These are phyloP conservation scores for Linnemannia exigua DNA, from an alignment of 192 early-diverging fungal genomes.

Conservation along the genomic window DNA sequence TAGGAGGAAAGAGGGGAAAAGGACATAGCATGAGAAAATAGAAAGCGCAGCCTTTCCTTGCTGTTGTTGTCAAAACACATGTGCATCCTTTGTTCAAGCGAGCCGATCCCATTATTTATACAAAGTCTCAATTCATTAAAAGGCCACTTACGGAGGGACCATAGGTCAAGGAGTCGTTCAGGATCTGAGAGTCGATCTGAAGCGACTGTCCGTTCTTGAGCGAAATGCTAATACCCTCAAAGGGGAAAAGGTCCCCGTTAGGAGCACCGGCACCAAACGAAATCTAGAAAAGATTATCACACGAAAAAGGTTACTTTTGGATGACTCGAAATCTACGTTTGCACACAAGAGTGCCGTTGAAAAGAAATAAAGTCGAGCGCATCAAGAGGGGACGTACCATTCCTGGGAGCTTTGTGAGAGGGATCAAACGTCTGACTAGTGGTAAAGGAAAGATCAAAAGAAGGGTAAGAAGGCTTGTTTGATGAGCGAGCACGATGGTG, in stretches of 20 bases:
- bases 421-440: conserved; percentile 53
- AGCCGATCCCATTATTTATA: background rate
- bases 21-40: background rate
- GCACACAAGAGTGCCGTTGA: too few species aligned
- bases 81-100: background rate
- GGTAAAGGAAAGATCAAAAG: background rate
- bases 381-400: conserved; percentile 56
- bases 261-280: conserved; percentile 82
- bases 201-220: conserved; percentile 72
- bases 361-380: background rate
- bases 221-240: conserved; percentile 64
- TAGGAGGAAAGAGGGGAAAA: background rate
- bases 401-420: conserved; percentile 52
- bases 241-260: conserved; percentile 76
- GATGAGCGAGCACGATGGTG: too few species aligned
- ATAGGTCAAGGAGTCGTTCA: conserved; percentile 74
- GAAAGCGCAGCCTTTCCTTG: background rate
- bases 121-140: too few species aligned
- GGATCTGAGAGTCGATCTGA: conserved; percentile 65
- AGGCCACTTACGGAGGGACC: conserved; percentile 61
- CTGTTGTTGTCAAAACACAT: background rate
- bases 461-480: background rate
- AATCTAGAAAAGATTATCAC: conserved; percentile 56
- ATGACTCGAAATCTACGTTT: background rate
- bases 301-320: background rate